Evolutionary conservation across 2,329 filamentous ascomycete genomes (phyloP).

Genomic region (Alternaria infectoria): DNA sequence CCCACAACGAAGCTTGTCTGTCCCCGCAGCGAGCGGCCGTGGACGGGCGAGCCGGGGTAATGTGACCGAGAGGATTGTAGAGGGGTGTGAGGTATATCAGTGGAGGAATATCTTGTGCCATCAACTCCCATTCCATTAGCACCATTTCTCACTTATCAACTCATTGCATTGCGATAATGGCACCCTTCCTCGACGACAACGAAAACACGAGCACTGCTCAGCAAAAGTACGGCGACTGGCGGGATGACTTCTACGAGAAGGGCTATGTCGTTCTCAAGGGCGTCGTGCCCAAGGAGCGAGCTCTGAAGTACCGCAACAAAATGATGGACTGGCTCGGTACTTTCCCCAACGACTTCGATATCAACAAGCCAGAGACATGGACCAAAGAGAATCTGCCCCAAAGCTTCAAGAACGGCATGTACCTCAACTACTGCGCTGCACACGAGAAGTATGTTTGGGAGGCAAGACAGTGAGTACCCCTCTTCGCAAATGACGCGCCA

Average conservation of each 20-base stretch:
- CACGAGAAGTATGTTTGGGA: constrained; percentile 57
- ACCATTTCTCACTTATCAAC: neutral
- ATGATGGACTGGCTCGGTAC: constrained; percentile 41
- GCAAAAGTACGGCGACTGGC: constrained; percentile 33
- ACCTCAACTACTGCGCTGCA: constrained; percentile 45
- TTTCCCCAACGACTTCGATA: constrained; percentile 39
- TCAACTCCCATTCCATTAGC: neutral
- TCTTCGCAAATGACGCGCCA: neutral
- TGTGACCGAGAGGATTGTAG: neutral
- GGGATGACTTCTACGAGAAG: constrained; percentile 37
- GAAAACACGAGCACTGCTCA: neutral
- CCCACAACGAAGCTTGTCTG: neutral
- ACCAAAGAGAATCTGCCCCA: constrained; percentile 52
- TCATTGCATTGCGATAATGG: neutral
- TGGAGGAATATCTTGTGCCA: neutral
- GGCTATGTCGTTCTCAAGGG: constrained; percentile 39
- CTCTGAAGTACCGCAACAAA: constrained; percentile 34
- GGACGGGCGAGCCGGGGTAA: constrained; percentile 7
- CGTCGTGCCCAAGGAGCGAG: constrained; percentile 29
- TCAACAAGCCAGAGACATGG: constrained; percentile 49
- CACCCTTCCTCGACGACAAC: constrained; percentile 5
- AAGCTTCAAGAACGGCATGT: constrained; percentile 45
- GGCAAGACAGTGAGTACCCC: constrained; percentile 32
- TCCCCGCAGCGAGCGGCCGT: constrained; percentile 5
- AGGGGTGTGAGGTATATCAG: neutral